Evolutionary conservation across 257 asterid species (phyloP), one percentile per base, ranked within the genome.

Genomic region (Striga asiatica): DNA sequence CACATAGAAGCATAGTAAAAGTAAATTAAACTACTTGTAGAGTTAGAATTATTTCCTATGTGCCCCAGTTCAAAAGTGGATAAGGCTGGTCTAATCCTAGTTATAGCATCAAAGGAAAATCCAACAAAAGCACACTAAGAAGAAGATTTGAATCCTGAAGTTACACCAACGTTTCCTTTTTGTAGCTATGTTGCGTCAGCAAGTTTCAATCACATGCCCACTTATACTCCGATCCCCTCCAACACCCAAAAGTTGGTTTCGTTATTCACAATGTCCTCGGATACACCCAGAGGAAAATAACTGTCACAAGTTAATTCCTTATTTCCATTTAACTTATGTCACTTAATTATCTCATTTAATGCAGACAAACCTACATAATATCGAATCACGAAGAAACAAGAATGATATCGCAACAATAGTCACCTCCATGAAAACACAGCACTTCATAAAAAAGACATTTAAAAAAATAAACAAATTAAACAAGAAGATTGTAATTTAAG

Each of bases 371-470:
- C 19, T 39, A 39, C 46, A 32, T 42, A 1, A 8, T 10, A 9
- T 17, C 11, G n/a, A 37, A 37, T 37, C 43, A 37, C n/a, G 14
- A 12, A 37, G n/a, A 37, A 35, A 37, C 43, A 37, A 37, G 2
- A 37, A 37, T 6, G 43, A n/a, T 3, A 37, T 10, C 5, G 35
- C 35, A 29, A 29, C 57, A 58, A 41, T 5, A 39, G 25, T 12
- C 41, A 64, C 39, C 50, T 16, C 29, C 49, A 28, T 43, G 46
- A 49, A 63, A n/a, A 32, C 43, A 43, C n/a, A 47, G 54, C 16
- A 29, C 13, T 29, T 29, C 43, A 61, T 34, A 28, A 27, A 12
- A 43, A 42, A 47, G n/a, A n/a, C n/a, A n/a, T n/a, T n/a, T n/a
- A n/a, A n/a, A n/a, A n/a, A n/a, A n/a, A n/a, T n/a, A n/a, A n/a